Evolutionary conservation across 352 stramenopile species (phyloP), one percentile per base, ranked within the genome.

Genomic region (Phytophthora multivora): DNA sequence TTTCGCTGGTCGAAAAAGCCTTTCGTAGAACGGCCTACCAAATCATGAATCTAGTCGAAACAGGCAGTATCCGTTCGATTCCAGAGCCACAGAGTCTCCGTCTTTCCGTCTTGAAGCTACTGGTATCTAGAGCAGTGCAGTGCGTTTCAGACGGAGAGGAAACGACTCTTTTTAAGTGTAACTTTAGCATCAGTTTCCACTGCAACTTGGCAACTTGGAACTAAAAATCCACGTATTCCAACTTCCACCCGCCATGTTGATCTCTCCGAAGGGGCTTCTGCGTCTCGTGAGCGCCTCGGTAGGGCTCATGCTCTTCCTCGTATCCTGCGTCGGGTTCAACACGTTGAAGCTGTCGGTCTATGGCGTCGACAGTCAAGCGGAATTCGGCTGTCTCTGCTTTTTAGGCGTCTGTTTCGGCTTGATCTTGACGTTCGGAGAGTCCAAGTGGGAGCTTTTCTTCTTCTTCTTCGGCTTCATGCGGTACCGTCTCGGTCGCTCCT

Each of bases 401-500:
- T 64, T 91, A 30, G 84, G 80, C 25, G 68, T 80, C 18, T 80
- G 77, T 56, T 91, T 91, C 64, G 82, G 84, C 5, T 33, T 74
- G 19, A 48, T 91, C 5, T 63, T 93, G 0, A 58, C 76, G 11
- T 74, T 91, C n/a, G 79, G 67, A 5, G 84, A 93, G 67, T 64
- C 66, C 51, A 76, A 80, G 43, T 88, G 66, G 69, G 79, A 86
- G 45, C 45, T 65, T 11, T 93, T 91, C 55, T 91, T 89, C 75
- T 90, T 86, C 63, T 80, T 91, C 66, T 93, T 93, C 35, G 84
- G 84, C 26, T 93, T 91, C 53, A 73, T 93, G 66, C 79, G 84
- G 12, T 93, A 91, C 49, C 84, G 82, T 49, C 33, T 91, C 31
- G 82, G 84, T 38, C 78, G 77, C 8, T 73, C 77, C 3, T 66